These are phyloP conservation scores for Wickerhamomyces chambardii DNA, from an alignment of 805 yeast genomes.

Conservation along the genomic window DNA sequence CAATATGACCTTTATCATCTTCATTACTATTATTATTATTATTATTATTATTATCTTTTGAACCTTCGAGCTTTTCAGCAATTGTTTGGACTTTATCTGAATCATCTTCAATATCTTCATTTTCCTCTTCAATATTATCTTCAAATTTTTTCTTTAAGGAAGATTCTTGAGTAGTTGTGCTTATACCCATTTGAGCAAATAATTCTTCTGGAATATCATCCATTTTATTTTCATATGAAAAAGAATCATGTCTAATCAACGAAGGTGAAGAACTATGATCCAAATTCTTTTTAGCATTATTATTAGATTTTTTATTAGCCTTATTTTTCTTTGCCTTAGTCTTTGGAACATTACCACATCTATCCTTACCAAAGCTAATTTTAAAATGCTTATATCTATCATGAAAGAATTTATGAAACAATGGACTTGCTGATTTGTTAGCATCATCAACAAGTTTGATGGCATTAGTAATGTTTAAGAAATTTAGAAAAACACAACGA, in stretches of 20 bases:
- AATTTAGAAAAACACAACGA: slow-evolving; percentile 70
- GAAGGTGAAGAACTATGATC: background rate
- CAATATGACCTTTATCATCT: too few relatives aligned
- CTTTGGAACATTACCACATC: slow-evolving; percentile 73
- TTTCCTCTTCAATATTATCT: too few relatives aligned
- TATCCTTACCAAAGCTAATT: slow-evolving; percentile 66
- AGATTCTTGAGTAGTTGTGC: slow-evolving; percentile 3
- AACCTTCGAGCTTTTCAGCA: slow-evolving; percentile 1
- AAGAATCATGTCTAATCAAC: background rate
- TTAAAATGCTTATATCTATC: slow-evolving; percentile 43
- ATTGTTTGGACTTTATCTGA: too few relatives aligned
- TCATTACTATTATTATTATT: slow-evolving; percentile 1
- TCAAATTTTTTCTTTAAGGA: too few relatives aligned
- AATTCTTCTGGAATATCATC: slow-evolving; percentile 12
- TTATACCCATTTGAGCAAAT: slow-evolving; percentile 16
- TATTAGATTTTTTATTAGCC: slow-evolving; percentile 22
- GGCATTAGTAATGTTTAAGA: slow-evolving; percentile 52
- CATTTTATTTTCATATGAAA: background rate
- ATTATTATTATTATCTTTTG: background rate
- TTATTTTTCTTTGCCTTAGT: slow-evolving; percentile 32
- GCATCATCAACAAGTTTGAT: slow-evolving; percentile 56
- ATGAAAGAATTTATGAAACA: slow-evolving; percentile 29
- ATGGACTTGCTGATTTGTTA: slow-evolving; percentile 24
- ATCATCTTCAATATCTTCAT: too few relatives aligned
- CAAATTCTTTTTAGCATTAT: slow-evolving; percentile 1